A percentile compares a stretch with the other conserved stretches of the same genome.
These are phyloP conservation scores for Beauveria pseudobassiana DNA, from an alignment of 2,329 filamentous ascomycete genomes.

Conservation along the genomic window DNA sequence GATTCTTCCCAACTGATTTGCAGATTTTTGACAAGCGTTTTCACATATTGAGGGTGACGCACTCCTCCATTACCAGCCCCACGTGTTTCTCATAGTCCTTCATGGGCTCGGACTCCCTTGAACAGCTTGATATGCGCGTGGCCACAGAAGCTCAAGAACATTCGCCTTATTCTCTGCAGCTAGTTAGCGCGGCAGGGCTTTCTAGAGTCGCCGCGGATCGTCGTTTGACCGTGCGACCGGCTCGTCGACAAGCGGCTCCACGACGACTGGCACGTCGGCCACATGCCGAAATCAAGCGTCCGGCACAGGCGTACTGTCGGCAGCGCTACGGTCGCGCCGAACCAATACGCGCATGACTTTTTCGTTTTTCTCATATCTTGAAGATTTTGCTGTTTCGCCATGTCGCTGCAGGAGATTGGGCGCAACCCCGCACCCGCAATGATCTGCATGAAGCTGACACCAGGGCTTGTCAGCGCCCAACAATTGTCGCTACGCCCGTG, in stretches of 20 bases:
- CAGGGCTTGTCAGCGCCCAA: neutral
- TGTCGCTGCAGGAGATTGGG: neutral
- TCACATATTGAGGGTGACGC: neutral
- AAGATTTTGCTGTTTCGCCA: neutral
- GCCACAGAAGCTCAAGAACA: neutral
- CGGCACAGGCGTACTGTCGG: neutral
- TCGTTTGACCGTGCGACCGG: neutral
- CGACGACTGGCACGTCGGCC: neutral
- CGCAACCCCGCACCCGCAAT: neutral
- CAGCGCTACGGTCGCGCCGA: neutral
- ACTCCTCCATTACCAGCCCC: neutral
- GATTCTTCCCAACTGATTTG: neutral
- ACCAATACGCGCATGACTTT: neutral
- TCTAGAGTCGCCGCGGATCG: neutral
- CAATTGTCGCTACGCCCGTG: neutral
- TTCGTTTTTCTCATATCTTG: neutral
- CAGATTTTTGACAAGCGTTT: neutral
- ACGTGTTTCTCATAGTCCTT: neutral
- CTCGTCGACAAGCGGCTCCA: neutral
- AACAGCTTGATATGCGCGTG: neutral
- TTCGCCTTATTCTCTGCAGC: neutral
- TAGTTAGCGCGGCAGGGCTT: too few species aligned
- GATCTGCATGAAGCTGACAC: neutral
- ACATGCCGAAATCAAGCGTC: neutral
- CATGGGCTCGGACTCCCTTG: neutral